Percentiles rank a stretch among this genome's conserved stretches.
Evolutionary conservation across 2,329 filamentous ascomycete species (phyloP).

Genomic region (Cladorrhinum sp.): DNA sequence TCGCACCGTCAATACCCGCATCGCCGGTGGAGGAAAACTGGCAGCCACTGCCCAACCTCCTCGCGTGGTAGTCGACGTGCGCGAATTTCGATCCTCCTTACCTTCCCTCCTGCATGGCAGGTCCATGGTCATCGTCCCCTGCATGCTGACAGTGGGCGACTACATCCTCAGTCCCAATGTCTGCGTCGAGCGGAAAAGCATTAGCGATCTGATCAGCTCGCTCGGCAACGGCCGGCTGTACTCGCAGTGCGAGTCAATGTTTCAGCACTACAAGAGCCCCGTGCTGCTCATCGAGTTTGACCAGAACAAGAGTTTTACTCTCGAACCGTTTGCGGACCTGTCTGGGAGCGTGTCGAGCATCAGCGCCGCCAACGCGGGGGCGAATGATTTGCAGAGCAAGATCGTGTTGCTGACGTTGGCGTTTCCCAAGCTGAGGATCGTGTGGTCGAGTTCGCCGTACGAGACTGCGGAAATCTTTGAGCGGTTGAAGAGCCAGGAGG

Average conservation of each 20-base stretch:
- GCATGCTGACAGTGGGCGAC: slow-evolving; percentile 94
- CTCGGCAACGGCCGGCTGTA: slow-evolving; percentile 90
- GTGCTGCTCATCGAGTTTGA: slow-evolving; percentile 98
- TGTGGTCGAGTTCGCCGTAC: slow-evolving; percentile 91
- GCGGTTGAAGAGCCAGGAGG: slow-evolving; percentile 82
- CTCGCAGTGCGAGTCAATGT: slow-evolving; percentile 90
- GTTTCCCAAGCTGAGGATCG: slow-evolving; percentile 83
- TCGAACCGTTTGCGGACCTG: slow-evolving; percentile 74
- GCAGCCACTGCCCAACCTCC: slow-evolving; percentile 82
- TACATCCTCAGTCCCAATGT: slow-evolving; percentile 90
- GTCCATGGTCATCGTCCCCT: slow-evolving; percentile 84
- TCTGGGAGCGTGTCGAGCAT: slow-evolving; percentile 61
- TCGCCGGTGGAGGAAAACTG: slow-evolving; percentile 86
- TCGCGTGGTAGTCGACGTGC: slow-evolving; percentile 89
- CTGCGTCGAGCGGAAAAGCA: slow-evolving; percentile 90
- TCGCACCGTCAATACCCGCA: slow-evolving; percentile 92
- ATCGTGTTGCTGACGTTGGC: slow-evolving; percentile 88
- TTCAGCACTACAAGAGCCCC: slow-evolving; percentile 82
- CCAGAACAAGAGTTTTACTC: slow-evolving; percentile 93
- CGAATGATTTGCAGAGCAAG: slow-evolving; percentile 85
- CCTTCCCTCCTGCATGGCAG: slow-evolving; percentile 88
- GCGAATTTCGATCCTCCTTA: slow-evolving; percentile 90
- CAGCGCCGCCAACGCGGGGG: slow-evolving; percentile 50
- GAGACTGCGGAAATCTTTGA: slow-evolving; percentile 98
- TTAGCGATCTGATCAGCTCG: slow-evolving; percentile 86